Evolutionary conservation across 371 early-diverging fungal genomes (phyloP), one percentile per base, ranked within the genome.

Genomic region (Mucor saturninus): DNA sequence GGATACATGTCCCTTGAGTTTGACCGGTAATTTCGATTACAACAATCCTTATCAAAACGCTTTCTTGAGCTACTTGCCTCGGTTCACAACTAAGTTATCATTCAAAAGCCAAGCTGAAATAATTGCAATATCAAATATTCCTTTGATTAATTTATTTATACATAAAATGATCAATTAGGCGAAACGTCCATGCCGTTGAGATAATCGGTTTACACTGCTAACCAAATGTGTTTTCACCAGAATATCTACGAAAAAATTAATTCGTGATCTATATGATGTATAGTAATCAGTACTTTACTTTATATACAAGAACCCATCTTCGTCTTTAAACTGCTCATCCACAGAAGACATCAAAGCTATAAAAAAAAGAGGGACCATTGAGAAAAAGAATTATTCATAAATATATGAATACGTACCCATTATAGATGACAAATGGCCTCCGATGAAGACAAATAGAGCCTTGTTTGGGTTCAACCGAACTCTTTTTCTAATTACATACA

Each of bases 371-470:
- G 26, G 56, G 11, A 1, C 39, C 43, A 42, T 5, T n/a, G 13
- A 42, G 13, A 0, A 42, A 14, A 42, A 14, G n/a, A 11, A 21
- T 21, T 21, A 21, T 21, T 21, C 21, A 0, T 21, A 13, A 10
- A 10, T 9, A n/a, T 42, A 11, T 11, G 4, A 11, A 4, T 37
- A 43, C 37, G 64, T 73, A 79, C 79, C 74, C 46, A 91, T 88
- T 31, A 91, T 90, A 7, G 95, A 94, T 15, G 96, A 96, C 31
- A 97, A 80, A 30, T 92, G 89, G 32, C 95, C 94, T 81, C 96
- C 95, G 56, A 97, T 95, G 83, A 95, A 98, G 65, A 97, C 93
- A 74, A 96, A 97, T 69, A 98, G 94, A 48, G 97, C 98, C 83
- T 97, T 95, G 65, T 98, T 97, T 11, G 95, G 93, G 69, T 89